A percentile compares a stretch with the other conserved stretches of the same genome.
phyloP scores from a whole-genome alignment of 2,329 filamentous ascomycete species.

The Onygenales sp. region DNA sequence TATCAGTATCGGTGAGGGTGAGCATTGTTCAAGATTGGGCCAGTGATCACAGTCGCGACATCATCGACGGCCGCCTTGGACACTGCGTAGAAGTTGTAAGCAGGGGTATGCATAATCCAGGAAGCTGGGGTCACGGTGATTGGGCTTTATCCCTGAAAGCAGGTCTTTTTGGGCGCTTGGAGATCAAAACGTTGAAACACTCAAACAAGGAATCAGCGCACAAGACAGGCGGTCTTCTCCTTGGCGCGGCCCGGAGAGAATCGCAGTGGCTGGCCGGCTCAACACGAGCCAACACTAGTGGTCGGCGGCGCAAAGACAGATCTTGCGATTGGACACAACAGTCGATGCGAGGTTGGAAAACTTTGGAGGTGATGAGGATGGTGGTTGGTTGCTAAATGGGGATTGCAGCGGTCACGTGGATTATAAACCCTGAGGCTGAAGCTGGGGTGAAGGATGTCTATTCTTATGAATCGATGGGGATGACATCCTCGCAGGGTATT shows the following conservation, averaged over 20 bases:
- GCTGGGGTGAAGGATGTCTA: not conserved
- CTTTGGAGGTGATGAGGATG: not conserved
- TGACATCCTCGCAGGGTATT: not conserved
- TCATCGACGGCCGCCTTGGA: no score
- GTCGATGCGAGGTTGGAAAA: not conserved
- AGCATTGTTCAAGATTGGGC: not conserved
- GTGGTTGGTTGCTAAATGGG: not conserved
- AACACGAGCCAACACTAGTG: not conserved
- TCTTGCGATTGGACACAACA: not conserved
- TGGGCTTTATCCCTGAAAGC: not conserved
- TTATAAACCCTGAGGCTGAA: not conserved
- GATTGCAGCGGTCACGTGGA: not conserved
- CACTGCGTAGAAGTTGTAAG: no score
- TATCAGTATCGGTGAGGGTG: not conserved
- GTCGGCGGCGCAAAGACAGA: not conserved
- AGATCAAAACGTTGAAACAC: not conserved
- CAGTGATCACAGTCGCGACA: not conserved
- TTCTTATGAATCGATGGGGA: not conserved
- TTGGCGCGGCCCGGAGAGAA: not conserved
- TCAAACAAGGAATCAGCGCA: not conserved
- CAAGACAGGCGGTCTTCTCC: not conserved
- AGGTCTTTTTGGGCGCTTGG: not conserved
- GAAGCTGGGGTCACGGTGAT: not conserved
- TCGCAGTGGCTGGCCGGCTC: not conserved
- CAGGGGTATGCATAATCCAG: no score